Evolutionary conservation across 225 moss, liverwort and hornwort species (phyloP).

Genomic region (Physcomitrellopsis africana): DNA sequence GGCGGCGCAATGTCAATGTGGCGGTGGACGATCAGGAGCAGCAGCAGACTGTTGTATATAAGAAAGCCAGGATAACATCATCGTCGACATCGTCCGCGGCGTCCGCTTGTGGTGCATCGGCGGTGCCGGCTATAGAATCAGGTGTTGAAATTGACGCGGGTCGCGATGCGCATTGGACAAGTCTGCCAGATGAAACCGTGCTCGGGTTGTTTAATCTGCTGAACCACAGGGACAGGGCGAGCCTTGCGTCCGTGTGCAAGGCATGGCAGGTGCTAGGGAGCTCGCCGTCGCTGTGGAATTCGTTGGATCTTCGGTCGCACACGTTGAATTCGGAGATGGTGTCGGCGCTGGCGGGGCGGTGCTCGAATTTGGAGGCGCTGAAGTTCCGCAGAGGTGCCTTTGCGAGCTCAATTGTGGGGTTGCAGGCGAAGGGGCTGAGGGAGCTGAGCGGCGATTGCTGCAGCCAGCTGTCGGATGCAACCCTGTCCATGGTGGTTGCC

Average conservation of each 20-base stretch:
- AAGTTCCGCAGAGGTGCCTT: slow-evolving; percentile 63
- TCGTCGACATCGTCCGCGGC: too few relatives aligned
- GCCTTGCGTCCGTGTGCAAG: slow-evolving; percentile 69
- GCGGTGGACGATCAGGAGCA: slow-evolving; percentile 29
- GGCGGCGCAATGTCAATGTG: slow-evolving; percentile 25
- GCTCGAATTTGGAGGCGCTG: slow-evolving; percentile 56
- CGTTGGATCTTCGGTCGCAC: slow-evolving; percentile 68
- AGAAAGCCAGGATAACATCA: slow-evolving; percentile 25
- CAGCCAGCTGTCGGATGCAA: slow-evolving; percentile 63
- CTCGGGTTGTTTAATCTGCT: slow-evolving; percentile 61
- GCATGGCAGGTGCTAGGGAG: slow-evolving; percentile 65
- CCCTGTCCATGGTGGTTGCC: slow-evolving; percentile 64
- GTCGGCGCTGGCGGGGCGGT: slow-evolving; percentile 57
- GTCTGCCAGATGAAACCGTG: slow-evolving; percentile 65
- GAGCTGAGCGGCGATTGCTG: slow-evolving; percentile 67
- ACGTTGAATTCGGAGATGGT: slow-evolving; percentile 54
- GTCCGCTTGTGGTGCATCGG: too few relatives aligned
- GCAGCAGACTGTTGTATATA: slow-evolving; percentile 2
- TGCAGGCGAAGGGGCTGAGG: slow-evolving; percentile 53
- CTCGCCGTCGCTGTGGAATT: slow-evolving; percentile 61
- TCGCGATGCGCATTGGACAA: slow-evolving; percentile 43
- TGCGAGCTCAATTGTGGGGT: slow-evolving; percentile 54
- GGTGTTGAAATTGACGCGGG: slow-evolving; percentile 1
- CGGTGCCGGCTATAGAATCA: neutral
- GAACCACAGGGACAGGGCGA: slow-evolving; percentile 74